These are phyloP conservation scores for Populus alba DNA, from an alignment of 345 rosid species.

Conservation along the genomic window DNA sequence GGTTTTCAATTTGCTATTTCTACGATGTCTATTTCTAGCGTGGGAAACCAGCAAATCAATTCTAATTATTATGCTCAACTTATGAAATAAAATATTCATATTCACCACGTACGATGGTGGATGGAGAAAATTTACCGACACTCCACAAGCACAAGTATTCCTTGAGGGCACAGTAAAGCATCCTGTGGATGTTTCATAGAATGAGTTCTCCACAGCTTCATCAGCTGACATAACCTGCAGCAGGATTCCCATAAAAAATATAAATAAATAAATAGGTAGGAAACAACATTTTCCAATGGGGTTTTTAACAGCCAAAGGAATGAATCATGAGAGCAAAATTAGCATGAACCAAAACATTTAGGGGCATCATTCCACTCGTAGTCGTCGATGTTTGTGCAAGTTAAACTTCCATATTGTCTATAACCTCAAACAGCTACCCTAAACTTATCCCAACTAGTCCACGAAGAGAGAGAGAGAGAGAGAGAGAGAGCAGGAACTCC, in stretches of 20 bases:
- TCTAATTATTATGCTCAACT: not conserved
- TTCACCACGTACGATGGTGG: not conserved
- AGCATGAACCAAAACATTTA: not conserved
- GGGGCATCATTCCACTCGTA: not conserved
- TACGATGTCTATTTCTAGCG: not conserved
- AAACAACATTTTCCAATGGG: not conserved
- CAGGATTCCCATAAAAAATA: not conserved
- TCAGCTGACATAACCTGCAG: conserved; percentile 59
- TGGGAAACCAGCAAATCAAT: not conserved
- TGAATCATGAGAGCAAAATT: not conserved
- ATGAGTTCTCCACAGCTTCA: conserved; percentile 57
- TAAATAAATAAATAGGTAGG: too few species aligned
- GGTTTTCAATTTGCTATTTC: not conserved
- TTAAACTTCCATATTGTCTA: not conserved
- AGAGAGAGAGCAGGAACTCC: not conserved
- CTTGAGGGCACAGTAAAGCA: conserved; percentile 57
- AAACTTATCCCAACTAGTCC: not conserved
- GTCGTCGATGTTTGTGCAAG: not conserved
- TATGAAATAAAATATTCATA: not conserved
- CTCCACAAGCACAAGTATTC: conserved; percentile 76
- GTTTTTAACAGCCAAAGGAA: not conserved
- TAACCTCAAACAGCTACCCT: not conserved
- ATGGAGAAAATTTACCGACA: conserved; percentile 29
- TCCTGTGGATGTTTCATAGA: conserved; percentile 53
- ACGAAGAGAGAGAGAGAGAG: not conserved